Evolutionary conservation across 441 rosid species (phyloP).

Genomic region (Adansonia gregorii): DNA sequence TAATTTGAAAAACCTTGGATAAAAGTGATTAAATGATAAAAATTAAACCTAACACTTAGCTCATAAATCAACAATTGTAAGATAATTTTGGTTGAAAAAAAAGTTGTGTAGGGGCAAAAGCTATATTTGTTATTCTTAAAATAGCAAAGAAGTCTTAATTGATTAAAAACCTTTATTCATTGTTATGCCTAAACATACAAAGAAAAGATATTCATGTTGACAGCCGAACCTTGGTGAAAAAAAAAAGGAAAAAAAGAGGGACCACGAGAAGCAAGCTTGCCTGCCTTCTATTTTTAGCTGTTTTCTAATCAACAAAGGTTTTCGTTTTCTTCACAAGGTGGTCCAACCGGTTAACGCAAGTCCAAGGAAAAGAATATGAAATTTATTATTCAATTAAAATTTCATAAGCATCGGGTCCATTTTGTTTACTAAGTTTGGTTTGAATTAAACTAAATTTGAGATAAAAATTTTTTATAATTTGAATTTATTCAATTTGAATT

Average conservation of each 20-base stretch:
- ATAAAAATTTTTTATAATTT: too few species aligned
- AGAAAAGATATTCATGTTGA: neutral
- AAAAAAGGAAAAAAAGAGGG: neutral
- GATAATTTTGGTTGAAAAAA: neutral
- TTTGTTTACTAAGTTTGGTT: too few species aligned
- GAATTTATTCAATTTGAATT: too few species aligned
- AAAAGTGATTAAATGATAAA: neutral
- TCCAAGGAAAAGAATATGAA: neutral
- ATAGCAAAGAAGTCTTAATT: neutral
- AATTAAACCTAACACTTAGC: neutral
- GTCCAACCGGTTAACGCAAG: neutral
- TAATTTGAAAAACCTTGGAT: too few species aligned
- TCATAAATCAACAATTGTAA: neutral
- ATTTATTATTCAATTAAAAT: neutral
- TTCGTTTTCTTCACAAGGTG: neutral
- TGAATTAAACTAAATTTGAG: too few species aligned
- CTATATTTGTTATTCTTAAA: neutral
- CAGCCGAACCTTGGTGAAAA: neutral
- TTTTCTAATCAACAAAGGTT: neutral
- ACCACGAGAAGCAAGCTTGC: neutral
- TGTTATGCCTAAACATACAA: neutral
- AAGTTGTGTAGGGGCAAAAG: neutral
- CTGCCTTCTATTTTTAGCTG: slow-evolving; percentile 2
- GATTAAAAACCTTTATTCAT: neutral
- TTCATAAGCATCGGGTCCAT: too few species aligned